Percentiles rank a stretch among this genome's conserved stretches.
These are phyloP conservation scores for Hypoxylon lienhwacheense DNA, from an alignment of 495 filamentous ascomycete species.

Conservation along the genomic window DNA sequence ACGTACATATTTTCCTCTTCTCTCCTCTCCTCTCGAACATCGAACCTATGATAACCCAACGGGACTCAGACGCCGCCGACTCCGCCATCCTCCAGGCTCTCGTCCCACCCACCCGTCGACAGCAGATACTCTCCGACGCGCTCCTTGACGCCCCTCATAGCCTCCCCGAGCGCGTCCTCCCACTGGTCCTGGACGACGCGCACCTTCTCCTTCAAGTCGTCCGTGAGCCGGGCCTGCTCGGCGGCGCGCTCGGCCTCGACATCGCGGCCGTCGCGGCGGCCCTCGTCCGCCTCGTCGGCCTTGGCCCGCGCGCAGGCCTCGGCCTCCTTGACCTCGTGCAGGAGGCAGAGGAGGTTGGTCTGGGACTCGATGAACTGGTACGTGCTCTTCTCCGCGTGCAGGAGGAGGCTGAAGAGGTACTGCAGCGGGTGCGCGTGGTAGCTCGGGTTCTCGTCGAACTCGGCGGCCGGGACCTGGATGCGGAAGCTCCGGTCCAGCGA, in stretches of 20 bases:
- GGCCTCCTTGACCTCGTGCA: conserved; percentile 89
- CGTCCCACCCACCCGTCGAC: conserved; percentile 74
- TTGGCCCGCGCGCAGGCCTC: conserved; percentile 64
- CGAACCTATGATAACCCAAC: neutral
- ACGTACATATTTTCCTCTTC: neutral
- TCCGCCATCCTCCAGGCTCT: conserved; percentile 56
- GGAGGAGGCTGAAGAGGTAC: conserved; percentile 81
- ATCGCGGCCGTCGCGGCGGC: conserved; percentile 57
- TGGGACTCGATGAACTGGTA: conserved; percentile 97
- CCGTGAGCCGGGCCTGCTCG: conserved; percentile 70
- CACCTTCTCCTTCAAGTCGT: conserved; percentile 91
- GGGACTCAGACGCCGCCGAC: conserved; percentile 44
- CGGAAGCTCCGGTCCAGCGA: conserved; percentile 48
- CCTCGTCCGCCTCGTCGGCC: conserved; percentile 57
- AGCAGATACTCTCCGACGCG: conserved; percentile 66
- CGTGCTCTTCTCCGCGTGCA: conserved; percentile 83
- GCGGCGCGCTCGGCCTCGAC: conserved; percentile 62
- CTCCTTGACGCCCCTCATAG: conserved; percentile 53
- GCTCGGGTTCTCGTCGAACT: conserved; percentile 81
- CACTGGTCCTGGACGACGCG: conserved; percentile 88
- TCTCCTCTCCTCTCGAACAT: neutral
- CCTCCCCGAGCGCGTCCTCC: conserved; percentile 55
- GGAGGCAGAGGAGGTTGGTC: conserved; percentile 85
- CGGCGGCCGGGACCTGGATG: conserved; percentile 71
- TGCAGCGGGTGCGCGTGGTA: conserved; percentile 80